A percentile compares a stretch with the other conserved stretches of the same genome.
phyloP scores from a whole-genome alignment of 768 basidiomycete species.

The Pisolithus orientalis region DNA sequence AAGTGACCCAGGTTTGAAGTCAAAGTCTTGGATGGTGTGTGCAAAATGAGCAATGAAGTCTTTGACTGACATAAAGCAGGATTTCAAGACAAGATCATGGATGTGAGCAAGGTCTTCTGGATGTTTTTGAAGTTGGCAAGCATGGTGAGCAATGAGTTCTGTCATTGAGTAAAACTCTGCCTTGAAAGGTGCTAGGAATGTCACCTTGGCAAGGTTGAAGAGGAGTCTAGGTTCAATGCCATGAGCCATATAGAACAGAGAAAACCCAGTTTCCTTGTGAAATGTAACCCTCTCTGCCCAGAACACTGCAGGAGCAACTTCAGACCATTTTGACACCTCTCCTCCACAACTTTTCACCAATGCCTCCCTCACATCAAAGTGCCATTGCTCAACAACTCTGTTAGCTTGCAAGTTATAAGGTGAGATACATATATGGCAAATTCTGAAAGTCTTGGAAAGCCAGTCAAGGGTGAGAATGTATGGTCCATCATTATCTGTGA shows the following conservation, averaged over 20 bases:
- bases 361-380: constrained; percentile 26
- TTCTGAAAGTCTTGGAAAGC: not conserved
- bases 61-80: too few species aligned
- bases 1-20: too few species aligned
- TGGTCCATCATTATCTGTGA: not conserved
- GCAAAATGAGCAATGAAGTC: too few species aligned
- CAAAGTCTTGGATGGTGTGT: too few species aligned
- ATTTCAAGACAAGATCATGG: too few species aligned
- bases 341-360: constrained; percentile 22
- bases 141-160: constrained; percentile 18
- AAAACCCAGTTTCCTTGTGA: constrained; percentile 15
- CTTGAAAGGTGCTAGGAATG: constrained; percentile 22
- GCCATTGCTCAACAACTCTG: constrained; percentile 31
- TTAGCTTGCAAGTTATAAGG: constrained; percentile 32
- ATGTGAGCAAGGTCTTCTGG: too few species aligned
- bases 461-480: not conserved
- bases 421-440: constrained; percentile 11
- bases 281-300: constrained; percentile 21
- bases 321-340: constrained; percentile 16
- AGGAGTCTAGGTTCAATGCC: constrained; percentile 15
- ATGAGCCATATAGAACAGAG: constrained; percentile 20
- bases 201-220: constrained; percentile 27
- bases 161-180: constrained; percentile 5
- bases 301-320: constrained; percentile 11
- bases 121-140: constrained; percentile 18